phyloP scores from a whole-genome alignment of 73 alveolate species.

The Symbiodinium natans region DNA sequence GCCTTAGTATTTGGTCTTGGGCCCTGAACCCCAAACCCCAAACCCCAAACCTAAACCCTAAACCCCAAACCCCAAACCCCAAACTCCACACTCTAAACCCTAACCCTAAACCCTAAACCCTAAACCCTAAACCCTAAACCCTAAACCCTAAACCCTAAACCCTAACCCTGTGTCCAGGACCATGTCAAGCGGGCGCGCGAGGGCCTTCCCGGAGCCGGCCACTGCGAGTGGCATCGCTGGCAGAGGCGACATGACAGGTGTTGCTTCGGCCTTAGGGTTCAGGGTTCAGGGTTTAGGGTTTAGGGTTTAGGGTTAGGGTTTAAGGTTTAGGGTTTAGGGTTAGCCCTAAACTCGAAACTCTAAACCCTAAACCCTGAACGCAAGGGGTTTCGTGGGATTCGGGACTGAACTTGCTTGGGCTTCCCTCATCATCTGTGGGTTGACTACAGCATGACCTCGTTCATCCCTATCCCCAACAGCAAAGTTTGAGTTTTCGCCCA shows the following conservation, averaged over 20 bases:
- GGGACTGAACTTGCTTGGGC: no score
- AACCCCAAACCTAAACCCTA: no score
- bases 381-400: no score
- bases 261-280: not conserved
- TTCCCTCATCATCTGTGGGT: no score
- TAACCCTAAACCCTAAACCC: no score
- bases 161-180: not conserved
- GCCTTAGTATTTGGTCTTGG: no score
- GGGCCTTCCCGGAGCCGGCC: not conserved
- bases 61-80: not conserved
- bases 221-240: slow-evolving; percentile 90
- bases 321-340: not conserved
- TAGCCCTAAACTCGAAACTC: no score
- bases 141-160: slow-evolving; percentile 4
- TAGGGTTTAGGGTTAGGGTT: not conserved
- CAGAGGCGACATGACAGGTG: not conserved
- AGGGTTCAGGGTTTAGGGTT: not conserved
- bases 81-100: not conserved
- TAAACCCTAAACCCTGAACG: no score
- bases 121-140: not conserved
- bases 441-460: no score
- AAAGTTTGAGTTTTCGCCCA: no score
- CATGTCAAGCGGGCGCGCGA: not conserved
- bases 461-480: no score
- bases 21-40: no score